A percentile compares a stretch with the other conserved stretches of the same genome.
These are phyloP conservation scores for Gynochthodes officinalis DNA, from an alignment of 257 asterid genomes.

Conservation along the genomic window DNA sequence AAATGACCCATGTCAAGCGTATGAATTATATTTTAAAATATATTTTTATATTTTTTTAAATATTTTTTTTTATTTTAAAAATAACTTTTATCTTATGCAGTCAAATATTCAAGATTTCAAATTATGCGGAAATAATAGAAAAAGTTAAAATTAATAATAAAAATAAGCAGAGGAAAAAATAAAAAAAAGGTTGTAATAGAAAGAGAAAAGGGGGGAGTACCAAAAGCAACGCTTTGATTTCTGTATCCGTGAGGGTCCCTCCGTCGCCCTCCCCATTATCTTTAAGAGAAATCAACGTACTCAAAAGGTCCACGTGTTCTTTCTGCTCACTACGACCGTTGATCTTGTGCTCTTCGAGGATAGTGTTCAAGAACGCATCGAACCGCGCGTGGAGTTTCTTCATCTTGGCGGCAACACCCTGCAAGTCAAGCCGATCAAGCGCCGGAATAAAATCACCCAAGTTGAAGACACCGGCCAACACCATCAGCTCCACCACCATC, in stretches of 20 bases:
- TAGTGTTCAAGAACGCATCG: constrained; percentile 51
- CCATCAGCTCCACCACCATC: constrained; percentile 86
- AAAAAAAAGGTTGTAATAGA: too few relatives aligned
- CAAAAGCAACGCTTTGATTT: constrained; percentile 86
- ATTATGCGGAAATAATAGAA: neutral
- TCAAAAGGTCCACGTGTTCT: constrained; percentile 43
- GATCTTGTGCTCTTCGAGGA: constrained; percentile 57
- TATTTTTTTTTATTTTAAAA: too few relatives aligned
- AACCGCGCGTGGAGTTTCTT: constrained; percentile 77
- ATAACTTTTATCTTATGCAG: too few relatives aligned
- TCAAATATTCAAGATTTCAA: too few relatives aligned
- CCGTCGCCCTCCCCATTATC: constrained; percentile 43
- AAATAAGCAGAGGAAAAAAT: too few relatives aligned
- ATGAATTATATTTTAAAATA: too few relatives aligned
- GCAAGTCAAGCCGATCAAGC: constrained; percentile 68
- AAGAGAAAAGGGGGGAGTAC: constrained; percentile 26
- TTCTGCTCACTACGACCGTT: constrained; percentile 2
- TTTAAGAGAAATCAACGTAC: constrained; percentile 47
- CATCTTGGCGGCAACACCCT: constrained; percentile 69
- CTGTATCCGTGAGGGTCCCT: constrained; percentile 56
- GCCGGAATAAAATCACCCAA: constrained; percentile 82
- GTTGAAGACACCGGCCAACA: constrained; percentile 72
- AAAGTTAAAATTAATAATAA: neutral
- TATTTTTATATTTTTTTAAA: too few relatives aligned
- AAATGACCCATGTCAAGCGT: too few relatives aligned